Base-by-base conservation (phyloP, 257 asterid genomes). In the Rubia yunnanensis region DNA sequence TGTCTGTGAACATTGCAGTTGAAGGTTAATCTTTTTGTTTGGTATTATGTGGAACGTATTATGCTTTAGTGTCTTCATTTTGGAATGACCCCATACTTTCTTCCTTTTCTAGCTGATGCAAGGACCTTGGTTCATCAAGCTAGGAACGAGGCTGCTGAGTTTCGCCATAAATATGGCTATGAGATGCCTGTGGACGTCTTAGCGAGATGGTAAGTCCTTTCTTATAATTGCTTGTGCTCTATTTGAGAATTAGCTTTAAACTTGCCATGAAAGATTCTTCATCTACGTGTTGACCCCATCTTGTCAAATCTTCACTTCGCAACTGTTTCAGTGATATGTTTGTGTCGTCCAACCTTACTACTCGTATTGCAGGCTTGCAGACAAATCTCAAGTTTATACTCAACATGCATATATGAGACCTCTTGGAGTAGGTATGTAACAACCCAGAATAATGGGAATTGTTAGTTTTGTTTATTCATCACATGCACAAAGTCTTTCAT, bases 331-430 rank as follows among this genome's bases (percentile, higher is more conserved):
- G 23, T 56, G 5, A n/a, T 23, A 14, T 48, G 50, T 55, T 41
- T 41, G 23, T 41, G 8, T 64, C 10, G 34, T 48, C 58, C 38
- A 23, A 31, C n/a, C 70, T 48, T 61, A 23, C 63, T 55, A 28
- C 63, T 5, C 49, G 65, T 77, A 53, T 69, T 77, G 66, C 95
- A 94, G 99, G 99, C 88, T 94, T 67, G 98, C 99, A 1, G 99
- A 94, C 83, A 94, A 94, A 80, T 91, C 99, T 55, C 99, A 94
- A 74, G 99, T 94, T 53, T 94, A 94, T 83, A 94, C 99, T 27
- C 99, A 94, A 68, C 99, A 94, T 76, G 99, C 99, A 52, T 94
- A 94, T 67, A 94, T 94, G 99, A 91, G 99, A 70, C 99, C 99
- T 27, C 98, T 94, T 77, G 99, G 99, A 77, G 83, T 94, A 65